Base-by-base conservation (phyloP, 768 basidiomycete species). In the Collybiopsis confluens region DNA sequence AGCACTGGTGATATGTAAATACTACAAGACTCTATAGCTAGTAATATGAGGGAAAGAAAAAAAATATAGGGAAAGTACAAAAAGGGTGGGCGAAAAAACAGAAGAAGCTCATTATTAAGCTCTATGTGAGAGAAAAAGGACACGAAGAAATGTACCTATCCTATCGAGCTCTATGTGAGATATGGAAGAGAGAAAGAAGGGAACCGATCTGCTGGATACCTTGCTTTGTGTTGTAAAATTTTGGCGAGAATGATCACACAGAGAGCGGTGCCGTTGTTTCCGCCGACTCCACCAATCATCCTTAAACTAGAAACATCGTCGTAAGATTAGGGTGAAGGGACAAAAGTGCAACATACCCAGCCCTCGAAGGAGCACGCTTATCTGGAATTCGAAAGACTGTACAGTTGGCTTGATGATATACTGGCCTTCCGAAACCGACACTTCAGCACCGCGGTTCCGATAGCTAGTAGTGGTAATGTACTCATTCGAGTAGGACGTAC, bases 201-300 rank as follows among this genome's bases (percentile, higher is more conserved):
- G 96, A 98, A 45, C 95, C 96, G 60, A 98, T 92, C 67, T 86
- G 88, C 73, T 96, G 91, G 56, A 89, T 63, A 46, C 96, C 94
- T 30, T 78, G 73, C 79, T 97, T 98, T 72, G 94, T 98, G 72
- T 84, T 82, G 96, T 96, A 99, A 56, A 61, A 85, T 85, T 79
- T 98, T 98, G 63, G 97, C 97, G 61, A 97, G 82, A 67, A 98
- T 85, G 57, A 94, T 97, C 13, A 96, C 95, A 58, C 85, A 87
- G 44, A 98, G 80, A 24, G 96, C 98, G 45, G 89, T 81, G 48
- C 96, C 97, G 65, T 99, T 99, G 81, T 99, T 99, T 49, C 97
- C 96, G 54, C 96, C 96, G 55, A 94, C 73, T n/a, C n/a, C n/a
- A 56, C 97, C 97, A 62, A 98, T 87, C 82, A 99, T 88, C 90